Percentiles rank a stretch among this genome's conserved stretches.
These are phyloP conservation scores for Blastomyces gilchristii DNA, from an alignment of 2,329 filamentous ascomycete species.

Conservation along the genomic window DNA sequence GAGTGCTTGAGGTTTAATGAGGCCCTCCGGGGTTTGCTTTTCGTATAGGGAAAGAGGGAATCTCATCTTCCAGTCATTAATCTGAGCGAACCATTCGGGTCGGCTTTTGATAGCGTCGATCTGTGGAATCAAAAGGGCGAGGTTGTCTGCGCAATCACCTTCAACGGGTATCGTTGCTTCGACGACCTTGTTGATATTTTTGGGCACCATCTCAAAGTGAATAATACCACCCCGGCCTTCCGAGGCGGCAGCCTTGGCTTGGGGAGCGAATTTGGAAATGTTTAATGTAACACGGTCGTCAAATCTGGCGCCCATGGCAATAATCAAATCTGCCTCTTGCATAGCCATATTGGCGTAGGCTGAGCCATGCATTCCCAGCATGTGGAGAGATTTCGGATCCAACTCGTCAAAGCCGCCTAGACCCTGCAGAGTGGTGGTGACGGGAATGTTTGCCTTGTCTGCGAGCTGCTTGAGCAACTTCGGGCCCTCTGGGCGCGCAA, in stretches of 20 bases:
- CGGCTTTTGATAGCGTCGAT: constrained; percentile 57
- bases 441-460: constrained; percentile 83
- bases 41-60: constrained; percentile 81
- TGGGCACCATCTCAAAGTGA: constrained; percentile 97
- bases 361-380: constrained; percentile 97
- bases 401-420: constrained; percentile 88
- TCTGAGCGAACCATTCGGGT: constrained; percentile 80
- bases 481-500: constrained; percentile 64
- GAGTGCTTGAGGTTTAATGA: constrained; percentile 90
- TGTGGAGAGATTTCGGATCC: constrained; percentile 88
- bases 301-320: constrained; percentile 86
- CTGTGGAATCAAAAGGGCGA: constrained; percentile 62
- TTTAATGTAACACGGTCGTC: constrained; percentile 87
- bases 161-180: constrained; percentile 93
- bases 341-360: constrained; percentile 98
- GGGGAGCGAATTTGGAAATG: constrained; percentile 78
- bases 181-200: constrained; percentile 99
- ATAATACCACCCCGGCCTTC: constrained; percentile 88
- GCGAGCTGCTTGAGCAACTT: constrained; percentile 73
- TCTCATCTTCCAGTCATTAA: constrained; percentile 79
- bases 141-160: constrained; percentile 76
- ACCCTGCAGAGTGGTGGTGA: constrained; percentile 91
- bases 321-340: constrained; percentile 91
- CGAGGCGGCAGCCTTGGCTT: constrained; percentile 70
- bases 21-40: constrained; percentile 59